phyloP scores from a whole-genome alignment of 2,329 filamentous ascomycete species.

The Ascochyta viciae-villosae region DNA sequence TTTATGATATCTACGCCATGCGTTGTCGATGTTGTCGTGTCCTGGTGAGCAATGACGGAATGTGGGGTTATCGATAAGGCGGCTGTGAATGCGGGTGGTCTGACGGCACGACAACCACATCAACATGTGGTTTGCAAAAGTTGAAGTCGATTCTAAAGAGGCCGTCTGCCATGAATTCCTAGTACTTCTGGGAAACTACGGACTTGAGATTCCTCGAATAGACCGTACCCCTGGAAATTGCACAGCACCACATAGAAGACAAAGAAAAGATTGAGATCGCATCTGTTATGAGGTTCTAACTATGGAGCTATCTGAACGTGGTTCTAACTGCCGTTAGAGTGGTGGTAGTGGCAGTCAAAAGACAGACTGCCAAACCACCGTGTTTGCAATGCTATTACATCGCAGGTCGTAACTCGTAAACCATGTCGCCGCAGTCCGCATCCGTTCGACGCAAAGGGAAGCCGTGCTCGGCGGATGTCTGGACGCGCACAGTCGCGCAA shows the following conservation, averaged over 20 bases:
- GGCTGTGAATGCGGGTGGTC: background rate
- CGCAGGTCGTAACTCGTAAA: slow-evolving; percentile 3
- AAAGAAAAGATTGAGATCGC: background rate
- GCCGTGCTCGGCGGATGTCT: background rate
- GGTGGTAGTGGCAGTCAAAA: slow-evolving; percentile 20
- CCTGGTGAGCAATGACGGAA: slow-evolving; percentile 10
- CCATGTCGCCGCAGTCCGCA: background rate
- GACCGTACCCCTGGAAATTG: background rate
- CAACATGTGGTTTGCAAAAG: too few relatives aligned
- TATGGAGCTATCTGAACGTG: slow-evolving; percentile 16
- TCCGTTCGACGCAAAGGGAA: background rate
- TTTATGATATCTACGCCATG: background rate
- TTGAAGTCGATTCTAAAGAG: too few relatives aligned
- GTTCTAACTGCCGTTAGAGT: slow-evolving; percentile 3
- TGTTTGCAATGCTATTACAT: slow-evolving; percentile 6
- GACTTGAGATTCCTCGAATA: background rate
- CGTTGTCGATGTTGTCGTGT: background rate
- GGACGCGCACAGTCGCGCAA: background rate
- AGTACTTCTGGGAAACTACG: background rate
- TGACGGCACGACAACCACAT: background rate
- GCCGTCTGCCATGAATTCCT: background rate
- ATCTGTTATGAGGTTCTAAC: background rate
- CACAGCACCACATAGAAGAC: background rate
- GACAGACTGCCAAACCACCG: slow-evolving; percentile 23
- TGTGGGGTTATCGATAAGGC: slow-evolving; percentile 19